Evolutionary conservation across 2,329 filamentous ascomycete genomes (phyloP).

Genomic region (Colletotrichum filicis): DNA sequence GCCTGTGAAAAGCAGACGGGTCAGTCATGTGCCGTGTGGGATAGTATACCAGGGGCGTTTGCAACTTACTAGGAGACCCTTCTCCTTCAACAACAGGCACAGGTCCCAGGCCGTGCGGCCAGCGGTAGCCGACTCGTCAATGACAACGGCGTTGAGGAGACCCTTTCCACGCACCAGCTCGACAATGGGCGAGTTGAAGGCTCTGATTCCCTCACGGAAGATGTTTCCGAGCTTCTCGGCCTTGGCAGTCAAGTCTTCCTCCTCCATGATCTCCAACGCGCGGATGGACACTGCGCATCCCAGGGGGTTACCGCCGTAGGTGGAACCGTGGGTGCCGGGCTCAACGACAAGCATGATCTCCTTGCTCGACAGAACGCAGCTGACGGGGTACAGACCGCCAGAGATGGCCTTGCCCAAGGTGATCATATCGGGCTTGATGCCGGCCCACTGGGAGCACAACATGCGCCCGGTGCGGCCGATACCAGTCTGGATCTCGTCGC

Average conservation of each 20-base stretch:
- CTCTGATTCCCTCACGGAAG: constrained; percentile 82
- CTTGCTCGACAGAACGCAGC: constrained; percentile 86
- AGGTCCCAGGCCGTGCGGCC: constrained; percentile 96
- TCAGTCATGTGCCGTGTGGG: constrained; percentile 28
- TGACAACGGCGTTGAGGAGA: constrained; percentile 93
- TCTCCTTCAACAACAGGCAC: constrained; percentile 94
- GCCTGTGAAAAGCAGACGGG: constrained; percentile 67
- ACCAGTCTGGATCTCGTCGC: constrained; percentile 98
- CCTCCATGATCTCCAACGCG: constrained; percentile 91
- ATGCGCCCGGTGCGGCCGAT: constrained; percentile 95
- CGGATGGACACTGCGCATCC: constrained; percentile 96
- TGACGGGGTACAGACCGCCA: constrained; percentile 99
- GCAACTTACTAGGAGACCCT: constrained; percentile 84
- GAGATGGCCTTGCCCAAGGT: constrained; percentile 97
- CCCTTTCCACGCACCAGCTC: constrained; percentile 90
- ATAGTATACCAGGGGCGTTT: background rate
- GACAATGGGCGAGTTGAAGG: constrained; percentile 84
- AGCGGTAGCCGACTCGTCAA: constrained; percentile 87
- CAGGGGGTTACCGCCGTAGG: constrained; percentile 97
- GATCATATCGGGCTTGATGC: constrained; percentile 94
- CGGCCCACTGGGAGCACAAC: constrained; percentile 93
- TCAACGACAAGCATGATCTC: constrained; percentile 97
- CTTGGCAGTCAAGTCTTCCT: constrained; percentile 83
- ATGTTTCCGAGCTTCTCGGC: constrained; percentile 84
- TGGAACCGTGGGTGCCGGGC: constrained; percentile 95